Base-by-base conservation (phyloP, 306 rosid genomes). In the Glycyrrhiza uralensis region DNA sequence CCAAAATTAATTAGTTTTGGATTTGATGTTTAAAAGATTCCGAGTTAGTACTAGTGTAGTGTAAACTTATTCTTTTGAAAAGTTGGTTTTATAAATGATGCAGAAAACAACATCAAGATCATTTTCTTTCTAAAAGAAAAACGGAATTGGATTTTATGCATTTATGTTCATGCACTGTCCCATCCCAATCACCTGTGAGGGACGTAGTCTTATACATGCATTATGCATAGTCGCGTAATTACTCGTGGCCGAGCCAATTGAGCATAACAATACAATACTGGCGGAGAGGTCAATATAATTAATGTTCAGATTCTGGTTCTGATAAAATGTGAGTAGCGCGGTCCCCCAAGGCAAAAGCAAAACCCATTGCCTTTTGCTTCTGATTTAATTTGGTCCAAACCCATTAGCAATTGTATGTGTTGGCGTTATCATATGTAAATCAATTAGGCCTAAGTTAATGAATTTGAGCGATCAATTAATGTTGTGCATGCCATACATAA, bases 211-310 rank as follows among this genome's bases (percentile, higher is more conserved):
- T 42, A 61, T 61, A 72, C 70, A 71, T 77, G 82, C 85, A 81
- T 46, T 64, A 30, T 77, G 76, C 61, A 81, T 58, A 78, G 81
- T 81, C 76, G 76, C 66, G 51, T 70, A 72, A 80, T n/a, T n/a
- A n/a, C 55, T 5, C 20, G 14, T 30, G 66, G 79, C 35, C 11
- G 13, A 38, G 19, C 28, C 33, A 55, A 55, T 13, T 2, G 24
- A 33, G 5, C 22, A 45, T 1, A 39, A 24, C 3, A 49, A 33
- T 62, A 10, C 44, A 54, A 29, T 12, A 30, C 1, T 29, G 30
- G 44, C 11, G 45, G 14, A n/a, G 6, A 61, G 39, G 62, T 11
- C 77, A 68, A 60, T 60, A n/a, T n/a, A n/a, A n/a, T n/a, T n/a
- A 13, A 74, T 68, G 66, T 9, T 28, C 4, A 33, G 73, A 61